Evolutionary conservation across 164 flowering plant species (phyloP), one percentile per base, ranked within the genome.

Genomic region (Litsea cubeba): DNA sequence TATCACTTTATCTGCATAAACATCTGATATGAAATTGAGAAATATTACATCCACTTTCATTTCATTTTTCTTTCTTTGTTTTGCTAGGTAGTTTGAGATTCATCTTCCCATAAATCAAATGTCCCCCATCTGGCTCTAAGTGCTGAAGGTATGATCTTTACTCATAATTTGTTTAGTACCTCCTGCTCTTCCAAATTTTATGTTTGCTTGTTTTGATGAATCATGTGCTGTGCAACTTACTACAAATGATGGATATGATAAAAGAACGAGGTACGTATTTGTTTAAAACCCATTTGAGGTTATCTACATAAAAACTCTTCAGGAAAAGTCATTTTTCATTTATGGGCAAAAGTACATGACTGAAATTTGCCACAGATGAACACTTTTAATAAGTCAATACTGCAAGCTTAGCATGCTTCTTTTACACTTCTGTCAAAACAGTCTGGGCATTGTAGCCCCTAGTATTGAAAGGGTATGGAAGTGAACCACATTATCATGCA

Each of bases 291-390:
- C n/a, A 54, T 15, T 54, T 54, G n/a, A 54, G n/a, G 6, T 54
- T 0, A 11, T 54, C 60, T 17, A 54, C 17, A 15, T 54, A 54
- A 54, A 51, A 66, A 25, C 25, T 71, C 67, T 32, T 50, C 35
- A 15, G 46, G 66, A 3, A 32, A 50, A 50, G 67, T 62, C 57
- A 35, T 17, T 62, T 72, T 68, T 62, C 71, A 60, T 68, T 71
- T 22, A 68, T 68, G 50, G 22, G 62, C 58, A 35, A 20, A n/a
- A 32, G 63, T 65, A 64, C 65, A 72, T 71, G 60, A 65, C 71
- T 66, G 23, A 74, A 65, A 69, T 32, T 68, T 64, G 32, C 68
- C 73, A 35, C 62, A 50, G 62, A 68, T 72, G 23, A 67, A 30
- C 50, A 40, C 28, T 20, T 32, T 5, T 68, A 66, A 10, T 24